Percentiles rank a stretch among this genome's conserved stretches.
Evolutionary conservation across 2,329 filamentous ascomycete genomes (phyloP).

Genomic region (Fusarium keratoplasticum): DNA sequence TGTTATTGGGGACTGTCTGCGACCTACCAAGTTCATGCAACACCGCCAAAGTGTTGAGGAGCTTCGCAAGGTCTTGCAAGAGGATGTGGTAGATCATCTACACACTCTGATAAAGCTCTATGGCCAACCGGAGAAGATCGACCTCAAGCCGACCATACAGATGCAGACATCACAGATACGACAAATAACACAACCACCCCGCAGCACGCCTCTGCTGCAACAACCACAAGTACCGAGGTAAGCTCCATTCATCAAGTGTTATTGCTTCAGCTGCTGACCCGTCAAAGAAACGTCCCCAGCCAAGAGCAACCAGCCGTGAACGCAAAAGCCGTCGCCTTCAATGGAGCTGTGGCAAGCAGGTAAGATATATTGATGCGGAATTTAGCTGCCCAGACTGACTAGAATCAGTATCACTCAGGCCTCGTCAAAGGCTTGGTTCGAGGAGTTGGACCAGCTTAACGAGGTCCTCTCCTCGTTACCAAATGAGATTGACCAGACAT

Average conservation of each 20-base stretch:
- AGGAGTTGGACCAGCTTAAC: constrained; percentile 9
- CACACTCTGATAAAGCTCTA: constrained; percentile 7
- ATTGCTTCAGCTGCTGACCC: background rate
- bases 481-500: background rate
- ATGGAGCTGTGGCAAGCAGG: constrained; percentile 7
- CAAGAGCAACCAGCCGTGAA: background rate
- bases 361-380: background rate
- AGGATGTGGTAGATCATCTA: constrained; percentile 10
- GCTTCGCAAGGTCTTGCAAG: constrained; percentile 8
- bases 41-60: constrained; percentile 15
- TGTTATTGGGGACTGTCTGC: constrained; percentile 8
- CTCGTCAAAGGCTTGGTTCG: constrained; percentile 12
- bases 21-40: constrained; percentile 12
- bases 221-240: background rate
- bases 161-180: background rate
- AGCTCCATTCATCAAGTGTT: background rate
- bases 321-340: background rate
- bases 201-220: background rate
- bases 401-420: background rate
- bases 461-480: background rate
- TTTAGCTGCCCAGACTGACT: background rate
- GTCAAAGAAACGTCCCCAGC: background rate
- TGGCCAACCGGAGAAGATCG: constrained; percentile 13
- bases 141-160: constrained; percentile 3
- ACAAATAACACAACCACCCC: background rate